Evolutionary conservation across 2,329 filamentous ascomycete genomes (phyloP), one percentile per base, ranked within the genome.

Genomic region (Zelopaecilomyces penicillatus): DNA sequence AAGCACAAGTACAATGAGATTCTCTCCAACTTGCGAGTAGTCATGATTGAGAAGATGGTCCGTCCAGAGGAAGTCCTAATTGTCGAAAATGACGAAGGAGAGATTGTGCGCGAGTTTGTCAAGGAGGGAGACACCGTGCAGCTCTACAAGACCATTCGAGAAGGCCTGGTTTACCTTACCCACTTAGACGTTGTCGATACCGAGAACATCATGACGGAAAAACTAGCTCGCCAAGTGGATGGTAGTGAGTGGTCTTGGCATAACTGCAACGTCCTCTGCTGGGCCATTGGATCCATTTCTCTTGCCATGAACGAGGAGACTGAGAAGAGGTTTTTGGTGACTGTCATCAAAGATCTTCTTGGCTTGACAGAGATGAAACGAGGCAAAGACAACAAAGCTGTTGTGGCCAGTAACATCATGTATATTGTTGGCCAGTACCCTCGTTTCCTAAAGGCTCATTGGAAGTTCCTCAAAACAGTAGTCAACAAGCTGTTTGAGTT

Each of bases 11-110:
- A 97, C 67, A 83, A 84, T 52, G 89, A 96, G 61, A 85, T 98
- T 19, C 72, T 98, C 41, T 91, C 91, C 7, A 97, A 95, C 64
- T 75, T 98, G 46, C 84, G 93, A 54, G 85, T 91, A 27, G 93
- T 98, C 53, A 98, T 98, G 93, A 97, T 98, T 50, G 93, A 98
- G 71, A 96, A 96, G 75, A 98, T 98, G 93, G 93, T 98, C 30
- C 81, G 90, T 37, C 93, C 93, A 1, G 93, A 98, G 68, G 94
- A 98, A 68, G 94, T 98, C 6, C 67, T 98, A 55, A 94, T 98
- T 59, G 93, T 98, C n/a, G 93, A 98, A 68, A 98, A 98, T 64
- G 93, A 98, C 51, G 93, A 98, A 67, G 93, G 94, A 51, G 93
- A 98, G 64, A 98, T 98, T 56, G 93, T 98, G 30, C 87, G 93